Evolutionary conservation across 1,284 basidiomycete genomes (phyloP).

Genomic region (Cutaneotrichosporon cavernicola): DNA sequence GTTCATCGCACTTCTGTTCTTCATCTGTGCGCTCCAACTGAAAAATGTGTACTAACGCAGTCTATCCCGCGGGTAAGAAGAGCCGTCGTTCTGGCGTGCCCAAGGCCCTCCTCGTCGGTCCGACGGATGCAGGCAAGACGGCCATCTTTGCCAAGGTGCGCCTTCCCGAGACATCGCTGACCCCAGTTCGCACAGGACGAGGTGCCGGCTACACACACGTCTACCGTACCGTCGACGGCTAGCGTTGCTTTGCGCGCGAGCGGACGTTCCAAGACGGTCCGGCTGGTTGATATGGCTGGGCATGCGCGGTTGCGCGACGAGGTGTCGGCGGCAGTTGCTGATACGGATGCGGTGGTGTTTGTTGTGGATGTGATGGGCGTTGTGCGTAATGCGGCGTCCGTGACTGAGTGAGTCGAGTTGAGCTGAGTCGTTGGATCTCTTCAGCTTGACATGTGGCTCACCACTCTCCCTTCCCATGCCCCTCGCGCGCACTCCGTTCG

Average conservation of each 20-base stretch:
- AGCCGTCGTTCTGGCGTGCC: slow-evolving; percentile 33
- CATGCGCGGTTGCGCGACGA: slow-evolving; percentile 50
- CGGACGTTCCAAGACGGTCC: slow-evolving; percentile 28
- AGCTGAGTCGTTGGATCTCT: too few species aligned
- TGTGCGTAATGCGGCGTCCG: slow-evolving; percentile 41
- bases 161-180: not conserved
- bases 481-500: not conserved
- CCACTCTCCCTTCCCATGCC: too few species aligned
- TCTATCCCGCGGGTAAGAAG: slow-evolving; percentile 13
- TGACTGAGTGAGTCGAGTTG: slow-evolving; percentile 45
- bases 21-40: slow-evolving; percentile 29
- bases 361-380: slow-evolving; percentile 47
- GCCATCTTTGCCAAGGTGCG: slow-evolving; percentile 47
- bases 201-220: slow-evolving; percentile 46
- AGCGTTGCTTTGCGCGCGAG: slow-evolving; percentile 33
- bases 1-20: slow-evolving; percentile 30
- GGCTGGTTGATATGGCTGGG: slow-evolving; percentile 50
- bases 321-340: slow-evolving; percentile 33
- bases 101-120: slow-evolving; percentile 43
- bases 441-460: too few species aligned
- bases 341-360: slow-evolving; percentile 44
- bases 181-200: slow-evolving; percentile 41
- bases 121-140: slow-evolving; percentile 48
- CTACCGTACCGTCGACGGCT: slow-evolving; percentile 36
- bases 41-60: slow-evolving; percentile 5